Evolutionary conservation across 306 rosid species (phyloP), one percentile per base, ranked within the genome.

Genomic region (Lathyrus oleraceus): DNA sequence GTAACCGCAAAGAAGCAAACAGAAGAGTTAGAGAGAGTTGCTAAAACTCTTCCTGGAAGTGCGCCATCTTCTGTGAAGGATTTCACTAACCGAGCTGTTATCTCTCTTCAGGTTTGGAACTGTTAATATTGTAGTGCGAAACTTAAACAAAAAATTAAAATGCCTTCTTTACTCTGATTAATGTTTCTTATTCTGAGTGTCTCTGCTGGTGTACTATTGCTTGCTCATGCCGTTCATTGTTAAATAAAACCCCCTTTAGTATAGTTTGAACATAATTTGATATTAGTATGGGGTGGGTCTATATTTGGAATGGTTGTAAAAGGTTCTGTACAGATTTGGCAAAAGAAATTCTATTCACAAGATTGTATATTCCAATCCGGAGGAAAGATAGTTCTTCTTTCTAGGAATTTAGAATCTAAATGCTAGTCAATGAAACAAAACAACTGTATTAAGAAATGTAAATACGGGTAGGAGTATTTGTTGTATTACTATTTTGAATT

Each of bases 1-100:
- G 91, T 88, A 48, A 94, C 98, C 63, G 98, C 96, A 65, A 94
- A 81, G 89, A 71, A 79, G 76, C 98, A 88, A 70, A 81, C 84
- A 42, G 74, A 79, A 78, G 96, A 94, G 79, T 78, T 94, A 69
- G 95, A 94, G 76, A 85, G 95, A 69, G 96, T 90, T 74, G 91
- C 97, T n/a, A 87, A 82, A 63, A 87, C 87, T 65, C 87, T 90
- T 61, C 95, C 98, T 8, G 61, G 42, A 81, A 88, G 78, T 48
- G 85, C 86, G 8, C 90, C 97, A 52, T 78, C 85, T 81, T 90
- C 98, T 35, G 83, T 94, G 61, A 88, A 85, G 82, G 81, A 48
- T 65, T 94, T 94, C 75, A 72, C 98, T 58, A 79, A 94, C 65
- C 96, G 87, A 16, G 88, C 90, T 3, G 87, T 94, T 68, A 82